A percentile compares a stretch with the other conserved stretches of the same genome.
Conservation (phyloP, 768 basidiomycete genomes). For the Trametes villosa region DNA sequence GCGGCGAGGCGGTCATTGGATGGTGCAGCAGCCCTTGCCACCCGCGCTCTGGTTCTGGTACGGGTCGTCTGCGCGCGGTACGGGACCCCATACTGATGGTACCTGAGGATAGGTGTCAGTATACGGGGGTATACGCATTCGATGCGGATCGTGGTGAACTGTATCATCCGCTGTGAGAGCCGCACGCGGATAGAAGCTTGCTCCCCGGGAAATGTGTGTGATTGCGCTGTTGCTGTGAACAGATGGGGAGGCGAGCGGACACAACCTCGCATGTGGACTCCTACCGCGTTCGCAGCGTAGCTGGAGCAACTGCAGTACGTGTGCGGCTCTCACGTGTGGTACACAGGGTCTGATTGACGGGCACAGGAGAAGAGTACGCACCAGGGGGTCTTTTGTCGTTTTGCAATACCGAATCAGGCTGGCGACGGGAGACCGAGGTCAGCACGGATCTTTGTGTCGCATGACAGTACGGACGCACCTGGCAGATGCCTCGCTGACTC, state of each 20-base stretch:
- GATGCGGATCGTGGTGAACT: background rate
- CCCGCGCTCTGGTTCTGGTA: slow-evolving; percentile 72
- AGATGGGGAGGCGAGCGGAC: background rate
- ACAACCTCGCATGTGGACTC: too few relatives aligned
- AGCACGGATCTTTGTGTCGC: slow-evolving; percentile 1
- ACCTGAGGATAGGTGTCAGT: slow-evolving; percentile 50
- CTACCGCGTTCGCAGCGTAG: background rate
- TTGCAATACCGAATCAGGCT: slow-evolving; percentile 95
- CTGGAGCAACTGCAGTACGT: too few relatives aligned
- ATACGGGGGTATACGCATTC: slow-evolving; percentile 9
- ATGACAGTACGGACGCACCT: slow-evolving; percentile 55
- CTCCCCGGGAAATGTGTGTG: background rate
- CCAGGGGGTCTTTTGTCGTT: slow-evolving; percentile 88
- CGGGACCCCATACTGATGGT: slow-evolving; percentile 93
- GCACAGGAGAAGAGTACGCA: slow-evolving; percentile 45
- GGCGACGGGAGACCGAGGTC: slow-evolving; percentile 2
- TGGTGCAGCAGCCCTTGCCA: slow-evolving; percentile 34
- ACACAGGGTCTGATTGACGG: background rate
- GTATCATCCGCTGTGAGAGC: slow-evolving; percentile 12
- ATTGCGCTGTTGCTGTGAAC: background rate
- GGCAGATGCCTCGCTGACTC: slow-evolving; percentile 89
- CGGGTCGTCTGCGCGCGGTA: slow-evolving; percentile 89
- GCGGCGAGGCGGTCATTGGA: slow-evolving; percentile 32
- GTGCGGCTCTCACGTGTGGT: slow-evolving; percentile 1
- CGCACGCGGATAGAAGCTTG: slow-evolving; percentile 1